A percentile compares a stretch with the other conserved stretches of the same genome.
Conservation (phyloP, 2,329 filamentous ascomycete species). For the Colletotrichum sidae region DNA sequence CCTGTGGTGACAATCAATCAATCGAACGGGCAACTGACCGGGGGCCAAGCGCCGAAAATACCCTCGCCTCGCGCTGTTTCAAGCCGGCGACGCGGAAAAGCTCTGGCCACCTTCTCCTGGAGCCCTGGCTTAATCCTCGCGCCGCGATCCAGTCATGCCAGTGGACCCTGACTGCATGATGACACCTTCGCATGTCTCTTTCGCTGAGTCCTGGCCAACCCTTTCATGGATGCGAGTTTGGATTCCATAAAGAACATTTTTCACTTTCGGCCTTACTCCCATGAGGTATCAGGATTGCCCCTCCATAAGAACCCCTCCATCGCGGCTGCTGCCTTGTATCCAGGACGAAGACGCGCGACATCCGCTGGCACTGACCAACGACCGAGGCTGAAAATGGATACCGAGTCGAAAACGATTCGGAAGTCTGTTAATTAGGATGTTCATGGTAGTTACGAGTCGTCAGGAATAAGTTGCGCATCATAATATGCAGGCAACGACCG, state of each 20-base stretch:
- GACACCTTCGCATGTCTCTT: slow-evolving; percentile 26
- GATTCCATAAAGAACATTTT: slow-evolving; percentile 11
- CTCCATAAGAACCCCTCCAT: slow-evolving; percentile 29
- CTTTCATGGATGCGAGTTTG: too few relatives aligned
- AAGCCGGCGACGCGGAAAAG: slow-evolving; percentile 35
- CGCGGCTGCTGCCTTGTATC: slow-evolving; percentile 11
- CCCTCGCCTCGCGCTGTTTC: slow-evolving; percentile 33
- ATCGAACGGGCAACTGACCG: slow-evolving; percentile 7
- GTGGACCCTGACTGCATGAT: slow-evolving; percentile 36
- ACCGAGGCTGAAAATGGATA: slow-evolving; percentile 1
- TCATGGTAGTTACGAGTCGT: not conserved
- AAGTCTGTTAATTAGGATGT: not conserved
- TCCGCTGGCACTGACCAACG: slow-evolving; percentile 5
- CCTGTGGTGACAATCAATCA: not conserved
- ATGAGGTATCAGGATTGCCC: slow-evolving; percentile 18
- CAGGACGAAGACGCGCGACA: slow-evolving; percentile 22
- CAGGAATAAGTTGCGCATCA: not conserved
- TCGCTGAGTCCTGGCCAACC: not conserved
- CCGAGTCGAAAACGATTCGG: not conserved
- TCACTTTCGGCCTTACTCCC: slow-evolving; percentile 19
- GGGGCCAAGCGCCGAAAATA: slow-evolving; percentile 34
- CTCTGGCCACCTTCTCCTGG: slow-evolving; percentile 21
- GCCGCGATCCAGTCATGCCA: slow-evolving; percentile 30
- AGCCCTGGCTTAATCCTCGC: slow-evolving; percentile 16
- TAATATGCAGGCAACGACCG: not conserved